These are phyloP conservation scores for Kwoniella sp. DNA, from an alignment of 768 basidiomycete species.

Conservation along the genomic window DNA sequence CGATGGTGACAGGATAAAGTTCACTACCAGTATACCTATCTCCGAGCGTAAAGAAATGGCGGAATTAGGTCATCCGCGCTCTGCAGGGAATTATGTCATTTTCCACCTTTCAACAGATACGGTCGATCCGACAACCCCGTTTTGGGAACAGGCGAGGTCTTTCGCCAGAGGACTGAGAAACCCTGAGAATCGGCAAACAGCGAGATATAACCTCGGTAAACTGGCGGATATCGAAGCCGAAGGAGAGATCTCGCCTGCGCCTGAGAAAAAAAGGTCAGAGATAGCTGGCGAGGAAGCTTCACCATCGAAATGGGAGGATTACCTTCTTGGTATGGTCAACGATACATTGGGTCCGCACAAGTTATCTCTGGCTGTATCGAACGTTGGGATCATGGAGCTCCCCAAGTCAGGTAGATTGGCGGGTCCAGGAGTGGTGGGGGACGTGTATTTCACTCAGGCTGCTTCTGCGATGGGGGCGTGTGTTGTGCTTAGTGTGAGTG, in stretches of 20 bases:
- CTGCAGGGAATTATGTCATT: conserved; percentile 21
- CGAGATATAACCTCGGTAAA: conserved; percentile 11
- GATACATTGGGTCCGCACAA: conserved; percentile 14
- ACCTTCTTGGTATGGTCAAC: conserved; percentile 4
- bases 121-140: background rate
- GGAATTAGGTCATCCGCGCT: conserved; percentile 10
- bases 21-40: conserved; percentile 12
- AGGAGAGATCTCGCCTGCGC: background rate
- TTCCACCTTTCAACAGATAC: conserved; percentile 18
- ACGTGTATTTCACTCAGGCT: conserved; percentile 16
- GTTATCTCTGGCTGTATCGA: conserved; percentile 16
- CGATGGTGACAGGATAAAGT: background rate
- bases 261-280: no score
- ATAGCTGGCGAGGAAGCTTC: background rate
- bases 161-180: background rate
- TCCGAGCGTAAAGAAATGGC: conserved; percentile 4
- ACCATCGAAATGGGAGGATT: conserved; percentile 14
- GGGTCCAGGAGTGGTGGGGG: conserved; percentile 7
- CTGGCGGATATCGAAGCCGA: conserved; percentile 4
- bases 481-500: conserved; percentile 19
- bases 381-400: conserved; percentile 16
- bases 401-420: conserved; percentile 8
- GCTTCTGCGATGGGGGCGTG: conserved; percentile 19
- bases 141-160: conserved; percentile 13
- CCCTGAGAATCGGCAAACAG: conserved; percentile 4